Conservation (phyloP, 2,329 filamentous ascomycete species). For the Didymella lethalis region DNA sequence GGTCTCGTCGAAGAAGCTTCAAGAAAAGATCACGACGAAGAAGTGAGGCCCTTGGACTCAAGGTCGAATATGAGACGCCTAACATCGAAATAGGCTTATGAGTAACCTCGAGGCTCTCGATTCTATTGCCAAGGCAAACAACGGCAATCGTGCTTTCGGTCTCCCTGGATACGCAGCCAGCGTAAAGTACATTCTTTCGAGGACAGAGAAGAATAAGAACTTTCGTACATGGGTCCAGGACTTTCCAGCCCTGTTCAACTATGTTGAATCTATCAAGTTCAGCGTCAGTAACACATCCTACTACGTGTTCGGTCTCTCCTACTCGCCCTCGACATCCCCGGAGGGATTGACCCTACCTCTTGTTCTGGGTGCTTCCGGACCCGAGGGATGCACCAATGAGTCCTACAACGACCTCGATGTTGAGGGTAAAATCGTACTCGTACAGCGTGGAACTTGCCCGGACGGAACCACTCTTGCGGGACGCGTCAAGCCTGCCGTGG, state of each 20-base stretch:
- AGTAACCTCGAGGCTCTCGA: constrained; percentile 64
- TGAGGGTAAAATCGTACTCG: constrained; percentile 52
- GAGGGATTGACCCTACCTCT: constrained; percentile 55
- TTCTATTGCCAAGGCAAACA: constrained; percentile 63
- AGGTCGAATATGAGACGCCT: constrained; percentile 1
- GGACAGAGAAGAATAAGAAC: constrained; percentile 53
- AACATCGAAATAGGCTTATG: constrained; percentile 56
- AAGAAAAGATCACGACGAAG: constrained; percentile 51
- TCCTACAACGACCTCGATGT: constrained; percentile 52
- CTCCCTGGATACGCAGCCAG: constrained; percentile 67
- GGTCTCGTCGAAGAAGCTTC: constrained; percentile 52
- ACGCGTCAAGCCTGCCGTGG: constrained; percentile 51
- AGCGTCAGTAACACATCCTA: constrained; percentile 48
- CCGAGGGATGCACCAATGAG: constrained; percentile 52
- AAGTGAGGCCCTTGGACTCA: constrained; percentile 33
- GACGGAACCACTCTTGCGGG: constrained; percentile 54
- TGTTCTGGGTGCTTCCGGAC: constrained; percentile 52
- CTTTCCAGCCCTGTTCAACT: constrained; percentile 57
- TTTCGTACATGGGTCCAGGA: constrained; percentile 58
- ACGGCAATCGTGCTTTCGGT: constrained; percentile 68
- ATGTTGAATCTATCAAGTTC: constrained; percentile 54
- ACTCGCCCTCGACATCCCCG: constrained; percentile 58
- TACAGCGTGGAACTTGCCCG: constrained; percentile 53
- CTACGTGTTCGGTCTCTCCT: constrained; percentile 55
- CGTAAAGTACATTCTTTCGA: constrained; percentile 63